These are phyloP conservation scores for Hypomyces rosellus DNA, from an alignment of 2,329 filamentous ascomycete genomes.

Conservation along the genomic window DNA sequence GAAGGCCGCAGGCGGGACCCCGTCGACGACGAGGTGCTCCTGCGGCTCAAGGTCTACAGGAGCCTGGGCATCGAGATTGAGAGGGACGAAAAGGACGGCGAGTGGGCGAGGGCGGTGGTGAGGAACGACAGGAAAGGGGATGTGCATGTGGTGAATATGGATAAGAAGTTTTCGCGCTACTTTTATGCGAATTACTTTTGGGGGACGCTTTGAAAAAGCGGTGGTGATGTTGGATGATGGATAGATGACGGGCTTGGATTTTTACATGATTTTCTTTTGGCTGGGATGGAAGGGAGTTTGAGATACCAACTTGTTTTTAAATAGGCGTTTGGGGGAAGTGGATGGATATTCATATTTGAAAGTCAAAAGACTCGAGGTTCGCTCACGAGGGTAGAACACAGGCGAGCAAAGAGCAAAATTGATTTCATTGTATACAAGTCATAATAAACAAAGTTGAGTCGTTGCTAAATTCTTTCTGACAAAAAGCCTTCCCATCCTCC, in stretches of 20 bases:
- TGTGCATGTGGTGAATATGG: constrained; percentile 90
- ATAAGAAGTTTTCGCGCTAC: constrained; percentile 82
- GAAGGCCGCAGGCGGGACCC: constrained; percentile 30
- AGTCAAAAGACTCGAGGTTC: too few species aligned
- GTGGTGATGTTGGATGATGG: too few species aligned
- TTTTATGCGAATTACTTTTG: constrained; percentile 97
- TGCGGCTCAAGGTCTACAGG: constrained; percentile 86
- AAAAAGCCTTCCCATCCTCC: too few species aligned
- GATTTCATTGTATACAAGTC: too few species aligned
- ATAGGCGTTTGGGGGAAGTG: too few species aligned
- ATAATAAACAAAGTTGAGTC: too few species aligned
- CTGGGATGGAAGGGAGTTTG: neutral
- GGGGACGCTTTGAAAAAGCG: constrained; percentile 66
- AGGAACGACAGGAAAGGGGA: constrained; percentile 82
- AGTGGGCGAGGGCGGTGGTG: constrained; percentile 80
- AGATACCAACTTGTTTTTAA: too few species aligned
- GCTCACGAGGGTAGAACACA: too few species aligned
- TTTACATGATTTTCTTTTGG: neutral
- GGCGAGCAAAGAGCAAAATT: too few species aligned
- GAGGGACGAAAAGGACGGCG: constrained; percentile 63
- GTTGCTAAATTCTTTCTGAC: too few species aligned
- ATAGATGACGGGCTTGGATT: constrained; percentile 1
- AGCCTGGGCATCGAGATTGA: constrained; percentile 87
- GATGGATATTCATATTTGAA: too few species aligned
- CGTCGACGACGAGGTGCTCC: constrained; percentile 57